Evolutionary conservation across 2,329 filamentous ascomycete genomes (phyloP), one percentile per base, ranked within the genome.

Genomic region (Gremmenia infestans): DNA sequence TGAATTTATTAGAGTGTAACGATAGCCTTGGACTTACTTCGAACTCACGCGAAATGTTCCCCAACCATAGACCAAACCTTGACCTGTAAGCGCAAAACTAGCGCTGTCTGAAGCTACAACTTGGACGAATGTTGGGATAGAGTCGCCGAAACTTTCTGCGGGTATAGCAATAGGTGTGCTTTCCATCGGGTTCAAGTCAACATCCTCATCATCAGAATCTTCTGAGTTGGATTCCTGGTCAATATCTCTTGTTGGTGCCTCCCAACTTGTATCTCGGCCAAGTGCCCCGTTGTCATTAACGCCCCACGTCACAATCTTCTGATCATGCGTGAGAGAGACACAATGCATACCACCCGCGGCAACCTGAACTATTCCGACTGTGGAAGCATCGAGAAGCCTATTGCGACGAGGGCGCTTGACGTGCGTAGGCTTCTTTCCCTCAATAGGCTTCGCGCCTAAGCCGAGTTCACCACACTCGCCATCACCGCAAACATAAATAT

Each of bases 271-370:
- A 69, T 89, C 82, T 69, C 90, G 80, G 35, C 89, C 90, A 46
- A 94, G 80, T 5, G 90, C 88, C 60, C 87, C 87, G 67, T 91
- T 85, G 67, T 94, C 89, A 68, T 94, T 94, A 63, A 93, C 89
- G 50, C 89, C 89, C 89, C 89, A 94, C 32, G 88, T 91, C 48
- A 91, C 74, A 63, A 94, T 87, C 72, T 85, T 85, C 76, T 91
- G 89, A 72, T 92, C 86, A 65, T 85, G 81, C 50, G 89, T 93
- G 52, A 94, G 74, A 4, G 86, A 88, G 58, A 87, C 76, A 52
- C 79, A 83, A 73, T 94, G 89, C 89, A 94, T 93, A 57, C 89
- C 89, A 56, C 90, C 90, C 58, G 85, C 84, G 50, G 87, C 85
- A 56, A 95, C 73, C 70, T 89, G 85, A 3, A 93, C 88, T 32